Evolutionary conservation across 352 stramenopile species (phyloP), one percentile per base, ranked within the genome.

Genomic region (Globisporangium alternatum): DNA sequence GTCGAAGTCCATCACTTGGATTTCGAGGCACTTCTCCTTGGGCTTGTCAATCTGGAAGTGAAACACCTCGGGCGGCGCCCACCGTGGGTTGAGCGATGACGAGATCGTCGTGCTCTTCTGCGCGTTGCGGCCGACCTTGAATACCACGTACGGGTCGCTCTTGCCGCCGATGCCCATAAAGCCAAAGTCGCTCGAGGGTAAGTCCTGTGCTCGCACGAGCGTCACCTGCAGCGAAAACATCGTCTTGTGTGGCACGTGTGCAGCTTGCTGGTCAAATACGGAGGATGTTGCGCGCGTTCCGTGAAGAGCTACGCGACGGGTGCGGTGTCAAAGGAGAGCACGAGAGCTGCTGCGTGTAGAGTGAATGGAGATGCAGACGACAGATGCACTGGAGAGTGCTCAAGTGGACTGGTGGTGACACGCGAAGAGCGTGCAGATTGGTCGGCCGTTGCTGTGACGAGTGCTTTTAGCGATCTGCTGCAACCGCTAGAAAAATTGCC

Each of bases 161-260:
- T 91, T 89, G 64, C 82, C 82, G 52, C 80, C 82, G 19, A 91
- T 81, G 21, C 78, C 80, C 69, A 89, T 76, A 67, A 90, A 85
- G 25, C 76, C 75, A 22, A 87, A 88, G 66, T 90, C 81, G 52
- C 76, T 83, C 39, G 76, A 73, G 13, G 77, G 68, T 39, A 90
- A 62, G 65, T 90, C 77, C 49, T 66, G 67, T 31, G 78, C 78
- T 31, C 72, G 65, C 56, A 80, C 60, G 43, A 90, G 67, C 71
- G 74, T 81, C 68, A 90, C 78, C 56, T 83, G 75, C 41, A 90
- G 67, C 62, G 77, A 83, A 58, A 82, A 74, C 76, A 86, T 84
- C 39, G 33, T 67, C 51, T 19, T 22, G 30, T 56, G 17, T 28
- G 17, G 22, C 17, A 28, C 44, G 44, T 49, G 44, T 19, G 15